phyloP scores from a whole-genome alignment of 257 asterid species.

The Fraxinus quadrangulata region DNA sequence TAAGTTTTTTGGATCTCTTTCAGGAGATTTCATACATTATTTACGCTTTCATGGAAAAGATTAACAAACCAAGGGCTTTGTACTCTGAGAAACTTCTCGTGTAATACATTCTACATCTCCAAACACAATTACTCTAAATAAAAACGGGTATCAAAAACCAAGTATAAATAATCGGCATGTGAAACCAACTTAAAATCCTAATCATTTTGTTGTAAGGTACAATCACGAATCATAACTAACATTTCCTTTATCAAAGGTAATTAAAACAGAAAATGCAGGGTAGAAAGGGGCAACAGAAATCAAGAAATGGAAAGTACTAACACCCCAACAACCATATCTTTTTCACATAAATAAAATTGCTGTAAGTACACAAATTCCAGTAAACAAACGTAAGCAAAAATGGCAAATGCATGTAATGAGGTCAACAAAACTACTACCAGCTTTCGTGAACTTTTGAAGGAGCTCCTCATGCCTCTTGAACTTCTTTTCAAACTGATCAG shows the following conservation, averaged over 20 bases:
- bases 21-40: background rate
- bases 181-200: background rate
- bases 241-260: background rate
- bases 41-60: background rate
- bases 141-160: background rate
- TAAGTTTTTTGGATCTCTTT: background rate
- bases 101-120: background rate
- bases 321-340: background rate
- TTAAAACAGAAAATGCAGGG: background rate
- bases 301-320: background rate
- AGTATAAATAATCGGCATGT: background rate
- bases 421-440: conserved; percentile 49
- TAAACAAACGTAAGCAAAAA: background rate
- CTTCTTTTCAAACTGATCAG: conserved; percentile 59
- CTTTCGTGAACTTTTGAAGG: conserved; percentile 55
- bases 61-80: background rate
- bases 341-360: background rate
- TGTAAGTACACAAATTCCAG: background rate
- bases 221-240: background rate
- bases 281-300: background rate
- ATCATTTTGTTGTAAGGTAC: background rate
- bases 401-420: conserved; percentile 1
- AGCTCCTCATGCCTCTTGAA: conserved; percentile 55
- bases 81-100: background rate
- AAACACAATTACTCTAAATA: background rate